phyloP scores from a whole-genome alignment of 139 green algal genomes.

The Chlorella sp. region DNA sequence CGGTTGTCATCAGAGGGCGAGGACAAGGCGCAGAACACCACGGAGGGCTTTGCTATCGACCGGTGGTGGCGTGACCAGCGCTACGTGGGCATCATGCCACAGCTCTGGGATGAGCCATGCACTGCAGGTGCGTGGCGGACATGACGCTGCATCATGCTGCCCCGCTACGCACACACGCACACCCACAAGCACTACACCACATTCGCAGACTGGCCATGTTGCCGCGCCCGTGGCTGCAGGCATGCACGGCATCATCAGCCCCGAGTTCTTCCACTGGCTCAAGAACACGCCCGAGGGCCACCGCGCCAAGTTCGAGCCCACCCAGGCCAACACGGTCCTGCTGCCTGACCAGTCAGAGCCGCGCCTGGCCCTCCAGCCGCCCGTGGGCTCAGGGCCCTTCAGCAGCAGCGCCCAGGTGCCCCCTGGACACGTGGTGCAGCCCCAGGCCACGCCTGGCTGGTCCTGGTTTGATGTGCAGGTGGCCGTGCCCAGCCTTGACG shows the following conservation, averaged over 20 bases:
- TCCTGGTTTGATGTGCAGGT: background rate
- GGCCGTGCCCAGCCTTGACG: background rate
- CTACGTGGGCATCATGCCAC: no score
- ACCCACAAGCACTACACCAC: no score
- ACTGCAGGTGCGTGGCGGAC: no score
- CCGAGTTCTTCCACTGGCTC: background rate
- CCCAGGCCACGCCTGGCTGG: background rate
- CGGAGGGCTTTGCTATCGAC: no score
- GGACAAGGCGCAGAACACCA: no score
- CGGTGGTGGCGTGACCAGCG: no score
- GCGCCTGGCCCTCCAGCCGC: background rate
- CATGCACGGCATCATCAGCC: background rate
- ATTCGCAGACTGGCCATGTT: no score
- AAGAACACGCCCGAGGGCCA: background rate
- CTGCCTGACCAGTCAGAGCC: background rate
- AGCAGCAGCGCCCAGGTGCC: background rate
- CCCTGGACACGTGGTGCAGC: background rate
- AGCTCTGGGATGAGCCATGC: no score
- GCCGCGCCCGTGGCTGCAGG: no score
- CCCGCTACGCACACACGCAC: no score
- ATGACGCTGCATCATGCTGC: no score
- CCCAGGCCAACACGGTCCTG: background rate
- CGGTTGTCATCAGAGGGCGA: no score
- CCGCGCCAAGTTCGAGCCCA: background rate
- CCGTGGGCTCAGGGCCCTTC: background rate